These are phyloP conservation scores for Hygrophila difformis DNA, from an alignment of 257 asterid species.

Conservation along the genomic window DNA sequence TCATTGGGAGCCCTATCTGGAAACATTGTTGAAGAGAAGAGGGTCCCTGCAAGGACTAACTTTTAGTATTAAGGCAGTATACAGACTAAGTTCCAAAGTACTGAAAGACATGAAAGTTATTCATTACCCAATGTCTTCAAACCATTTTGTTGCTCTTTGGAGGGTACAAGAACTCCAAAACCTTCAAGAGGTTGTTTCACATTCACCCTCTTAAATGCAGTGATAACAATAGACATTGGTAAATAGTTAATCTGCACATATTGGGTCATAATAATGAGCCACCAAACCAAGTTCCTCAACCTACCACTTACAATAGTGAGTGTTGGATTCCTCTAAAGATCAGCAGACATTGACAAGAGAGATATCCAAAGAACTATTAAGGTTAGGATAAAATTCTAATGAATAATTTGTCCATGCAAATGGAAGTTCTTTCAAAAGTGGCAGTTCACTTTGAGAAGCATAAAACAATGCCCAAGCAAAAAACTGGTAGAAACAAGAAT, in stretches of 20 bases:
- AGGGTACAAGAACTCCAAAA: constrained; percentile 89
- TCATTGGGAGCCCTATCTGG: constrained; percentile 91
- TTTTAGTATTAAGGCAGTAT: too few relatives aligned
- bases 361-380: neutral
- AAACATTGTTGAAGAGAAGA: constrained; percentile 89
- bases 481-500: constrained; percentile 6
- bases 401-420: too few relatives aligned
- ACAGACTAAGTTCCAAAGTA: too few relatives aligned
- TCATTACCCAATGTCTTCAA: constrained; percentile 69
- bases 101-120: constrained; percentile 7
- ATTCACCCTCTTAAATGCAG: constrained; percentile 64
- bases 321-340: constrained; percentile 4
- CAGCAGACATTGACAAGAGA: neutral
- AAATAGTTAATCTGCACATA: constrained; percentile 57
- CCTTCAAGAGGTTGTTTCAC: constrained; percentile 90
- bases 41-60: constrained; percentile 58
- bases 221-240: constrained; percentile 71
- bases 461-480: neutral
- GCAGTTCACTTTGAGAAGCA: constrained; percentile 4
- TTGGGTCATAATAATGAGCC: constrained; percentile 12
- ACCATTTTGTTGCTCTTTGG: constrained; percentile 80
- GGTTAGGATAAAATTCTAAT: neutral
- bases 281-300: constrained; percentile 12
- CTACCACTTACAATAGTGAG: constrained; percentile 7
- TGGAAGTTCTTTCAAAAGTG: neutral